These are phyloP conservation scores for Pinguiococcus pyrenoidosus DNA, from an alignment of 108 stramenopile genomes.

Conservation along the genomic window DNA sequence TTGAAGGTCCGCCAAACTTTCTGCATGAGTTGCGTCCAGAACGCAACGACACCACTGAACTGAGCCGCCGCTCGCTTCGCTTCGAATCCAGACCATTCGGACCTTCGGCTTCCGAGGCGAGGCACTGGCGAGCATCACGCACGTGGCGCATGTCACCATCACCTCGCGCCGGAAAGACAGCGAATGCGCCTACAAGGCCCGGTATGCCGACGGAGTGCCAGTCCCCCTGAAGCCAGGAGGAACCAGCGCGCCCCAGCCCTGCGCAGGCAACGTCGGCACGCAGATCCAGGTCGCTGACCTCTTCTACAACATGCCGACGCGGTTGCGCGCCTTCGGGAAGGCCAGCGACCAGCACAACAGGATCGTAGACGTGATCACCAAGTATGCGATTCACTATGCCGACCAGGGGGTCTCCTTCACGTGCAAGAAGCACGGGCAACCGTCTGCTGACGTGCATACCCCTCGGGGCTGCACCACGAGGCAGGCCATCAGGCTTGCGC, in stretches of 20 bases:
- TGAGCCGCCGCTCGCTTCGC: no score
- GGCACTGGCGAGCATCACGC: conserved; percentile 52
- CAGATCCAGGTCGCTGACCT: conserved; percentile 67
- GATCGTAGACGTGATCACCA: conserved; percentile 62
- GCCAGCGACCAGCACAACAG: conserved; percentile 66
- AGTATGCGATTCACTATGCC: conserved; percentile 75
- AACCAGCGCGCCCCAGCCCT: conserved; percentile 46
- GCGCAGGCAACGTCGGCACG: conserved; percentile 75
- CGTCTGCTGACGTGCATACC: conserved; percentile 26
- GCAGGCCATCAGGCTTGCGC: conserved; percentile 59
- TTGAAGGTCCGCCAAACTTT: no score
- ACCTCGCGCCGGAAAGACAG: conserved; percentile 11
- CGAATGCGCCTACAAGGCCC: conserved; percentile 54
- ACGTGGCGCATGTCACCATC: conserved; percentile 41
- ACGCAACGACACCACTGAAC: no score
- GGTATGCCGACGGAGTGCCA: conserved; percentile 58
- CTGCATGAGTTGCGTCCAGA: no score
- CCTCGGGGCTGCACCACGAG: conserved; percentile 29
- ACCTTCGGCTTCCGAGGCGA: conserved; percentile 99
- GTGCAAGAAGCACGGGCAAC: conserved; percentile 47
- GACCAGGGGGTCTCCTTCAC: conserved; percentile 62
- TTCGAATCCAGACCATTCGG: conserved; percentile 36
- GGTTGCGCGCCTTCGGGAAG: conserved; percentile 54
- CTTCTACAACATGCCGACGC: conserved; percentile 86
- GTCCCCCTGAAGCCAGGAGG: conserved; percentile 8